Evolutionary conservation across 345 rosid genomes (phyloP).

Genomic region (Lumnitzera racemosa): DNA sequence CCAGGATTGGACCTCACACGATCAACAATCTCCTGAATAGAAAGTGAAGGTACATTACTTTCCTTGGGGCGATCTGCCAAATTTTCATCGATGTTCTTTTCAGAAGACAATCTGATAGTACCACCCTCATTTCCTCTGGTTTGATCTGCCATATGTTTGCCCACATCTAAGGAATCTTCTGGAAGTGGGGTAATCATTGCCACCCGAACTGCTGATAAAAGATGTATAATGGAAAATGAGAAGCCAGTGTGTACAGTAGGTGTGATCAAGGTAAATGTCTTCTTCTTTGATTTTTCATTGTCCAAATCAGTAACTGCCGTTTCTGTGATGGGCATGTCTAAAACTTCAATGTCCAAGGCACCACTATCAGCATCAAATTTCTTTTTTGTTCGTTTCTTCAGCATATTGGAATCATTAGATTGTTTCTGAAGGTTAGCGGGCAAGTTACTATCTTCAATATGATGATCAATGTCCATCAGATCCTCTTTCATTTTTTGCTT

Average conservation of each 20-base stretch:
- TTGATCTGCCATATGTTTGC: constrained; percentile 42
- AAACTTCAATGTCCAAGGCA: constrained; percentile 42
- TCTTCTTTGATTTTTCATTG: constrained; percentile 71
- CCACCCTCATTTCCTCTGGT: constrained; percentile 34
- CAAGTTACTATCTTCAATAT: constrained; percentile 34
- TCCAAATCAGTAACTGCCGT: constrained; percentile 43
- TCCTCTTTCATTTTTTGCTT: constrained; percentile 64
- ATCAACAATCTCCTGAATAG: constrained; percentile 87
- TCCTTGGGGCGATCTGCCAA: constrained; percentile 32
- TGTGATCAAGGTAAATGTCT: constrained; percentile 74
- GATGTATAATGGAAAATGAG: constrained; percentile 93
- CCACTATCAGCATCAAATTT: constrained; percentile 48
- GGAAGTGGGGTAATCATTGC: constrained; percentile 62
- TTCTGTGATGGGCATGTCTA: constrained; percentile 42
- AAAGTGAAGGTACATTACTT: constrained; percentile 52
- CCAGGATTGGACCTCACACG: constrained; percentile 86
- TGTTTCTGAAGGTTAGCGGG: constrained; percentile 26
- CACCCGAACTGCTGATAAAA: constrained; percentile 90
- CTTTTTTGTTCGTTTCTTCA: constrained; percentile 65
- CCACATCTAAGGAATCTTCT: constrained; percentile 58
- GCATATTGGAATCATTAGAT: constrained; percentile 31
- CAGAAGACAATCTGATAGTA: constrained; percentile 33
- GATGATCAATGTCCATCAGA: constrained; percentile 31
- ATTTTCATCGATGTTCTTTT: constrained; percentile 33
- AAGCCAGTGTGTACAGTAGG: constrained; percentile 94